Evolutionary conservation across 805 yeast genomes (phyloP), one percentile per base, ranked within the genome.

Genomic region (Candida quercuum): DNA sequence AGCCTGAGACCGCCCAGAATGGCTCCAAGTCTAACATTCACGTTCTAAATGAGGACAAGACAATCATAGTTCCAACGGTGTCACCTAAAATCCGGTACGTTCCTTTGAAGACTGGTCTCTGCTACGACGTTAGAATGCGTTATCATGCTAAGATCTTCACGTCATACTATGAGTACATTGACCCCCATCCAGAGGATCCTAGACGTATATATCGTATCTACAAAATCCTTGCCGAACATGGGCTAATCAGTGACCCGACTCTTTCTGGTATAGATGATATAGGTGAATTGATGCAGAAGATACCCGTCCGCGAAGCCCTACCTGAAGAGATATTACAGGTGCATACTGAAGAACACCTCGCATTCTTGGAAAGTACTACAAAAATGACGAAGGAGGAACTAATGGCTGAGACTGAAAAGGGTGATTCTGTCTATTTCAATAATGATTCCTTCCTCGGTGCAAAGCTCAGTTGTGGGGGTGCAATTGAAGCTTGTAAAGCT

Each of bases 171-270:
- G 96, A 91, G 59, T 91, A 91, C 61, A 86, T 91, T 36, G 99
- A 93, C 56, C 99, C 98, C 2, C 99, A 93, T 57, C 99, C 99
- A 5, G 99, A 93, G 59, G 99, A 93, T 56, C 99, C 99, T 10
- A 73, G 99, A 45, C 77, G 99, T 49, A 89, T 91, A 26, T 93
- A 89, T 62, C 73, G 98, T 39, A 86, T 93, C 33, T 93, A 93
- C 66, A 88, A 93, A 63, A 83, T 85, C 29, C 71, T 93, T 31
- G 97, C 96, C 0, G 97, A 93, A 55, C 88, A 93, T 27, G 99
- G 99, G 0, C 69, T 93, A 13, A 81, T 93, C 39, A 74, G 67
- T 26, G 97, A 91, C 56, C 82, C 86, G 13, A 73, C 83, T 3
- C 89, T 86, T 11, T 59, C 66, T 1, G 71, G 81, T 6, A 61